Conservation (phyloP, 2,329 filamentous ascomycete genomes). For the Monosporascus sp. region DNA sequence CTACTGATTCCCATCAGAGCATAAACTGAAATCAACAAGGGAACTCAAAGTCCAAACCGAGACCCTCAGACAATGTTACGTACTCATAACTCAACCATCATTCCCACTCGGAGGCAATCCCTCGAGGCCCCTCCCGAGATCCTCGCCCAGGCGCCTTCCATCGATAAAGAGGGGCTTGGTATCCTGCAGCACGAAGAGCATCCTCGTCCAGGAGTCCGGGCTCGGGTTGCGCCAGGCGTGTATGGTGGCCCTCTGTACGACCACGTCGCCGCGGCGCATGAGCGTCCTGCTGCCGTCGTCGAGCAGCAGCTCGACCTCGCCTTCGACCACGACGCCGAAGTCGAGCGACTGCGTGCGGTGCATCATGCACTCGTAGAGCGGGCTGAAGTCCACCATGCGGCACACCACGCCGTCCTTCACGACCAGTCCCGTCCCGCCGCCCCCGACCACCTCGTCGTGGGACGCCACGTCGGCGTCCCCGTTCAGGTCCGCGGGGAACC, state of each 20-base stretch:
- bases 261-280: constrained; percentile 48
- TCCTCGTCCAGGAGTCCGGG: constrained; percentile 41
- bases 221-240: constrained; percentile 50
- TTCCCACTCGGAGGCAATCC: constrained; percentile 22
- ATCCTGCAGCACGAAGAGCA: constrained; percentile 37
- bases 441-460: constrained; percentile 28
- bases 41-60: no score
- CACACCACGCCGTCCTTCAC: constrained; percentile 30
- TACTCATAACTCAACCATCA: constrained; percentile 9
- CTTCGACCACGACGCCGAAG: constrained; percentile 51
- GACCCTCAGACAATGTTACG: no score
- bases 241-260: constrained; percentile 50
- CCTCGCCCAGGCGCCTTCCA: constrained; percentile 23
- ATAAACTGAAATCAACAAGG: no score
- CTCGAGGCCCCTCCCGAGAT: constrained; percentile 19
- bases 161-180: constrained; percentile 20
- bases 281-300: constrained; percentile 44
- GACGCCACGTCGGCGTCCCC: constrained; percentile 33
- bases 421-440: constrained; percentile 35
- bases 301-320: constrained; percentile 45
- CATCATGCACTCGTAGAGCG: constrained; percentile 38
- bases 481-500: constrained; percentile 35
- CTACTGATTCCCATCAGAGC: no score
- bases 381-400: constrained; percentile 44
- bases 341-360: constrained; percentile 51